Evolutionary conservation across 1,284 basidiomycete genomes (phyloP), one percentile per base, ranked within the genome.

Genomic region (Fistulina hepatica): DNA sequence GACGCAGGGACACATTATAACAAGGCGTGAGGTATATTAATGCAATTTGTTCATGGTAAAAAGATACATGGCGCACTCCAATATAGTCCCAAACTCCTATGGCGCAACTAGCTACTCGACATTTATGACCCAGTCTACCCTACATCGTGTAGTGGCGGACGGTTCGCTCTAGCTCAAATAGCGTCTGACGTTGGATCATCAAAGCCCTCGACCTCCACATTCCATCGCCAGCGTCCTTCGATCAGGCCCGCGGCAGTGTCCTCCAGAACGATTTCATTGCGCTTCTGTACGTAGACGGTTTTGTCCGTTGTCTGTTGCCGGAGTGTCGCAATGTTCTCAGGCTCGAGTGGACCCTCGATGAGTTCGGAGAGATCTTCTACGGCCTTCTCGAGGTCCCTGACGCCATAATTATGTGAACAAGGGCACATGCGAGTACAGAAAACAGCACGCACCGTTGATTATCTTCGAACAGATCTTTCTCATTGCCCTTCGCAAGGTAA

Each of bases 401-500:
- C 27, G n/a, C 26, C 23, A 17, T 32, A 17, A 33, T 41, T 17
- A 36, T 9, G 20, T 42, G 20, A 37, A 39, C 37, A 20, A 24
- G 16, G 5, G 41, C n/a, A 21, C 38, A 27, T 12, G 19, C 20
- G n/a, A 21, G 9, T 21, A 34, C 5, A 26, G 24, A n/a, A n/a
- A 28, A 6, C n/a, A 21, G 22, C 20, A 41, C 48, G 28, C 45
- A 81, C 81, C 86, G 73, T 62, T 98, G 94, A 54, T 97, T 97
- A 61, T 97, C 93, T 60, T 97, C 94, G 51, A 94, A 98, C 33
- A 98, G 64, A 54, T 92, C 88, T 56, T 97, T 97, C 71, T 88
- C 73, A 57, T 97, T 97, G 48, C 89, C 81, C 54, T 76, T 79
- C 41, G 77, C 73, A 22, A 85, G 68, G 49, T 97, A 98, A 65